phyloP scores from a whole-genome alignment of 2,329 filamentous ascomycete genomes.

The Cercospora citrullina region DNA sequence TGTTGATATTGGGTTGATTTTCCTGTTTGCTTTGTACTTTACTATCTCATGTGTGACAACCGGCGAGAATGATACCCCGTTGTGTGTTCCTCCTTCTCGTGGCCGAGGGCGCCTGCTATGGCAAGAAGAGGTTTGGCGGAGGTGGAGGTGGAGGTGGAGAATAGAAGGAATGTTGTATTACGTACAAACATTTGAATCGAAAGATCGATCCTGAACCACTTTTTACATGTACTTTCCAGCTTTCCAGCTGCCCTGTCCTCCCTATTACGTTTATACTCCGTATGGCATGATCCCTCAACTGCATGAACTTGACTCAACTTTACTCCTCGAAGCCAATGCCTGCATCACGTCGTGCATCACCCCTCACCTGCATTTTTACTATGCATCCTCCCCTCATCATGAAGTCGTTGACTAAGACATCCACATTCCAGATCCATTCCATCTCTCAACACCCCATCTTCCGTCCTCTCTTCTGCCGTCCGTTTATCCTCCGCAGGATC shows the following conservation, averaged over 20 bases:
- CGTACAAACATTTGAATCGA: slow-evolving; percentile 1
- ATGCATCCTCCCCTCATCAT: background rate
- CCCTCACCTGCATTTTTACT: background rate
- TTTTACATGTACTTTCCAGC: background rate
- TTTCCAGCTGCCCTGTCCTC: background rate
- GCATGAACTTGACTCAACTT: background rate
- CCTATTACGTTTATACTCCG: background rate
- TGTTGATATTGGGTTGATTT: background rate
- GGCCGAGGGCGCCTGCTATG: slow-evolving; percentile 20
- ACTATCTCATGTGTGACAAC: slow-evolving; percentile 16
- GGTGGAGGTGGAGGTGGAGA: background rate
- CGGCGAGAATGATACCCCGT: slow-evolving; percentile 23
- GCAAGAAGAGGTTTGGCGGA: background rate
- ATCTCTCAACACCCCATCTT: background rate
- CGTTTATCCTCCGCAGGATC: background rate
- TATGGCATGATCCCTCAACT: background rate
- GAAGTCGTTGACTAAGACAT: background rate
- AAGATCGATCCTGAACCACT: slow-evolving; percentile 1
- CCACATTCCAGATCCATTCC: background rate
- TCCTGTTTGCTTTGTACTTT: slow-evolving; percentile 6
- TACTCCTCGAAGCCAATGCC: background rate
- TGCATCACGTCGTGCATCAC: background rate
- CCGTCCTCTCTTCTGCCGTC: background rate
- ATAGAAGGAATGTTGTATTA: background rate
- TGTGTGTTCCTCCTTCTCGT: slow-evolving; percentile 13